These are phyloP conservation scores for Eimeria sp. DNA, from an alignment of 169 alveolate genomes.

Conservation along the genomic window DNA sequence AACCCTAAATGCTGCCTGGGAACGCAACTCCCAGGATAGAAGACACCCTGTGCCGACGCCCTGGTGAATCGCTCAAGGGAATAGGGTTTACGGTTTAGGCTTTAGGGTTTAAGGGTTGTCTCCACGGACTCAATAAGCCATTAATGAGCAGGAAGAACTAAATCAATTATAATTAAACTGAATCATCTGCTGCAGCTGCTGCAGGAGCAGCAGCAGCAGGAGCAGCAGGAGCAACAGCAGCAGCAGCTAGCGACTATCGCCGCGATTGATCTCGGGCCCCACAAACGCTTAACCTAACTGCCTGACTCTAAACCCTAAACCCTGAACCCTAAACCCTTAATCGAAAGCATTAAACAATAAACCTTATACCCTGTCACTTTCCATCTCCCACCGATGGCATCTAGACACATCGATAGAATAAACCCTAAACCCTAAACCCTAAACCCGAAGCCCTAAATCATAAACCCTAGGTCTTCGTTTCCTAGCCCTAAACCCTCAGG, in stretches of 20 bases:
- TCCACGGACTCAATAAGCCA: not conserved
- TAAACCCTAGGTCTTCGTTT: not conserved
- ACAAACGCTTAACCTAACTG: not conserved
- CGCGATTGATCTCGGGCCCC: not conserved
- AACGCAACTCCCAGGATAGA: constrained; percentile 5
- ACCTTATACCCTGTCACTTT: not conserved
- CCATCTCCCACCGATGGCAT: not conserved
- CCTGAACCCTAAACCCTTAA: constrained; percentile 7
- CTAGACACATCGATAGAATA: not conserved
- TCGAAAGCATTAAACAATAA: not conserved
- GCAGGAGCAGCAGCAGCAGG: constrained; percentile 10
- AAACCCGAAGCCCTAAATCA: not conserved
- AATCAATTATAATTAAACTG: not conserved
- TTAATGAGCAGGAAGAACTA: not conserved
- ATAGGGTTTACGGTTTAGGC: constrained; percentile 30
- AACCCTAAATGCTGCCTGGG: constrained; percentile 1
- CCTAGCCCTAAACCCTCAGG: not conserved
- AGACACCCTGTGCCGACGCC: not conserved
- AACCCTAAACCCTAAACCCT: constrained; percentile 2
- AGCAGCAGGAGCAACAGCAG: constrained; percentile 25
- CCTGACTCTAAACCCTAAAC: constrained; percentile 21
- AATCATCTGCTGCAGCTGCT: not conserved
- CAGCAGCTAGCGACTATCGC: constrained; percentile 15
- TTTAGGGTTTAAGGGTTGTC: constrained; percentile 1
- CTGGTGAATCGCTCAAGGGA: not conserved